phyloP scores from a whole-genome alignment of 1,284 basidiomycete genomes.

The Trichosporon coremiiforme region DNA sequence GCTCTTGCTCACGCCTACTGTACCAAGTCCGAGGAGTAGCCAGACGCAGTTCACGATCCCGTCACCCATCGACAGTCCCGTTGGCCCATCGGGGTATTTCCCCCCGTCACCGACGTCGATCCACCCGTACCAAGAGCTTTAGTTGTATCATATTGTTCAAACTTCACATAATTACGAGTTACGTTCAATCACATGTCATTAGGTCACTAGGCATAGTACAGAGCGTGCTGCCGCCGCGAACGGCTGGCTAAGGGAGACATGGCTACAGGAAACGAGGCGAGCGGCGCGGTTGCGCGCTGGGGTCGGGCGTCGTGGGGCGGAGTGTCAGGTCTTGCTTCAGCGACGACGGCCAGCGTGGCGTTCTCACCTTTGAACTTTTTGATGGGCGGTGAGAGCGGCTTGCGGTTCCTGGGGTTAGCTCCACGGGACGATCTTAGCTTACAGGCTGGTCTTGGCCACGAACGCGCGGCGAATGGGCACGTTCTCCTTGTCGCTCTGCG shows the following conservation, averaged over 20 bases:
- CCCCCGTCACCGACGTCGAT: background rate
- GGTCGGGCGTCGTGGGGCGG: background rate
- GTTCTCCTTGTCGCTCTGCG: constrained; percentile 11
- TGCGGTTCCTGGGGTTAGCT: background rate
- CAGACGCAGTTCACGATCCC: background rate
- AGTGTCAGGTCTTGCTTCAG: constrained; percentile 9
- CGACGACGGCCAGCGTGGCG: background rate
- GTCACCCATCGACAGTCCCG: background rate
- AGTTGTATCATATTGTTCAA: background rate
- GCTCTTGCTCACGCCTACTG: background rate
- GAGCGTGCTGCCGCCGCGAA: background rate
- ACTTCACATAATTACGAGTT: background rate
- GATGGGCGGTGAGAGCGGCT: constrained; percentile 8
- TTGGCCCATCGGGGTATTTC: background rate
- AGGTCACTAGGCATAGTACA: constrained; percentile 6
- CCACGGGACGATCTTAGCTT: background rate
- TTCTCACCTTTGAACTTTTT: constrained; percentile 16
- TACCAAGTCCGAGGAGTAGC: background rate
- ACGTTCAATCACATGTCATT: background rate
- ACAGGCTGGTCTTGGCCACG: constrained; percentile 7
- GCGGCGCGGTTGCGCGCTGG: background rate
- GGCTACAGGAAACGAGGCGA: constrained; percentile 11
- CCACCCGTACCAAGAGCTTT: background rate
- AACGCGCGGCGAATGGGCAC: constrained; percentile 8
- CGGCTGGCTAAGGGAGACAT: background rate